Evolutionary conservation across 305 asterid species (phyloP).

Genomic region (Fraxinus greggii): DNA sequence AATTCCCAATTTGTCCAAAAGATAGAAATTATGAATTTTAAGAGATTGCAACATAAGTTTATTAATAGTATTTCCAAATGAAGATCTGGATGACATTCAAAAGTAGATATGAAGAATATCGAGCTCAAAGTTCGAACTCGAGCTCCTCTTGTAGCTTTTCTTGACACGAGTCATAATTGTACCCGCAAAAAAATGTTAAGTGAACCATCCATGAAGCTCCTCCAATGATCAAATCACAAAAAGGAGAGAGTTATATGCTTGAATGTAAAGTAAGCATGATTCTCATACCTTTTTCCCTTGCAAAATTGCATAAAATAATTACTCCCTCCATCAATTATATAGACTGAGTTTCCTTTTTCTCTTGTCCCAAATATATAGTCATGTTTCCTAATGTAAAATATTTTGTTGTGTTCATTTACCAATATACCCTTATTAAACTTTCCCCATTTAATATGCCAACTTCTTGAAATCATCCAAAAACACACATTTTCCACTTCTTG

Average conservation of each 20-base stretch:
- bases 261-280: background rate
- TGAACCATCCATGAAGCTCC: background rate
- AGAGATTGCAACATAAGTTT: background rate
- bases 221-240: background rate
- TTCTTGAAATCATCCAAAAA: no score
- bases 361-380: no score
- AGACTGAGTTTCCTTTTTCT: no score
- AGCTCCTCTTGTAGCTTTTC: background rate
- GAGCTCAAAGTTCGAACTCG: background rate
- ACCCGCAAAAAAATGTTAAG: background rate
- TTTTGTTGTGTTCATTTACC: no score
- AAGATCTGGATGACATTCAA: no score
- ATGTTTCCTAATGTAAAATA: no score
- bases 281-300: background rate
- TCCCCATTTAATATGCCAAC: no score
- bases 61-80: background rate
- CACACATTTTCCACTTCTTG: no score
- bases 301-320: background rate
- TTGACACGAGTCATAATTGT: background rate
- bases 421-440: no score
- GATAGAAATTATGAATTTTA: background rate
- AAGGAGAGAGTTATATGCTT: background rate
- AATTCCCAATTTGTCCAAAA: background rate
- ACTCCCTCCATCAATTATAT: no score
- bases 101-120: background rate